These are phyloP conservation scores for Fusarium continuum DNA, from an alignment of 2,329 filamentous ascomycete genomes.

Conservation along the genomic window DNA sequence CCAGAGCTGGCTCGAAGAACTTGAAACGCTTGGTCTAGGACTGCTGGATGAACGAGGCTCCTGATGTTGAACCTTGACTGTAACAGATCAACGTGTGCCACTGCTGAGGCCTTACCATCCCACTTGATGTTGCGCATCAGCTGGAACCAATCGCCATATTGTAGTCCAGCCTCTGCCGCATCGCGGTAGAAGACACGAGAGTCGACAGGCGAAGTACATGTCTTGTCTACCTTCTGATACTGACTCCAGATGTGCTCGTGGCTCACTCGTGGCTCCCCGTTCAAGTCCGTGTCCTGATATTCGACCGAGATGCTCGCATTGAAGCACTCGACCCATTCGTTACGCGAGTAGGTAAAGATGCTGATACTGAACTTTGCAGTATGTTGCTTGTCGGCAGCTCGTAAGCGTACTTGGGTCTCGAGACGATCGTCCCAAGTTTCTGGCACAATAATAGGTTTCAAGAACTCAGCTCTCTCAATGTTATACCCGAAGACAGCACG, in stretches of 20 bases:
- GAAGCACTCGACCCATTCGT: background rate
- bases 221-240: background rate
- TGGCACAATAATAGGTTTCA: background rate
- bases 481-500: background rate
- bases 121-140: background rate
- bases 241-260: background rate
- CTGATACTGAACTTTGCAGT: background rate
- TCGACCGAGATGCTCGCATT: background rate
- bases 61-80: background rate
- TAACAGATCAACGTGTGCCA: background rate
- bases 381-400: background rate
- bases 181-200: background rate
- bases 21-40: conserved; percentile 2
- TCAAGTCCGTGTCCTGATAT: background rate
- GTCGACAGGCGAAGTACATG: background rate
- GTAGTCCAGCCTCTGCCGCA: background rate
- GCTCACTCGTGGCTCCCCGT: accelerated
- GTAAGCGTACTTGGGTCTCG: background rate
- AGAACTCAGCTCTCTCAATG: background rate
- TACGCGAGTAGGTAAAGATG: background rate
- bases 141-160: conserved; percentile 3
- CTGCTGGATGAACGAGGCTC: background rate
- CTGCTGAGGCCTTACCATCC: background rate
- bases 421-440: conserved; percentile 2
- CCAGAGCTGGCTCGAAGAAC: background rate